These are phyloP conservation scores for Penicillium samsonianum DNA, from an alignment of 495 filamentous ascomycete species.

Conservation along the genomic window DNA sequence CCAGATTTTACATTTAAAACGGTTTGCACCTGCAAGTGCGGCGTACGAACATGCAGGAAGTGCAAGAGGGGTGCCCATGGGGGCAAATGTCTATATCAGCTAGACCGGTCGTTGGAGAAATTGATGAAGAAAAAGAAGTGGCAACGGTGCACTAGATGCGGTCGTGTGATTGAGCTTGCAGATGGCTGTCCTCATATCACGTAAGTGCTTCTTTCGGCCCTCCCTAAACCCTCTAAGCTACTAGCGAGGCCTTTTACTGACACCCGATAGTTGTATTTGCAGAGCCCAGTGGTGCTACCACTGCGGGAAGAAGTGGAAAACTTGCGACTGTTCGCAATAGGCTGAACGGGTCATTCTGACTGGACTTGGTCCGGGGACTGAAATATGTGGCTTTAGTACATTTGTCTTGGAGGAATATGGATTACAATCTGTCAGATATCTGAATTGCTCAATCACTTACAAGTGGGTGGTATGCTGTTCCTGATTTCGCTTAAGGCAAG, in stretches of 20 bases:
- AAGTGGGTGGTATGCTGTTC: too few relatives aligned
- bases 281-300: slow-evolving; percentile 1
- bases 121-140: slow-evolving; percentile 23
- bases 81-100: slow-evolving; percentile 9
- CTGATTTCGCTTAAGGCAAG: not conserved
- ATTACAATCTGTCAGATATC: not conserved
- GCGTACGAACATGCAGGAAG: not conserved
- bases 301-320: slow-evolving; percentile 3
- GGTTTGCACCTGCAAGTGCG: not conserved
- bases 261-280: slow-evolving; percentile 3
- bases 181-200: not conserved
- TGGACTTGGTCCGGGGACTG: not conserved
- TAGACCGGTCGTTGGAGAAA: not conserved
- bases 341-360: not conserved
- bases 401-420: not conserved
- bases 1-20: not conserved
- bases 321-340: not conserved
- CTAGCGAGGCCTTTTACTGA: not conserved
- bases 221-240: not conserved
- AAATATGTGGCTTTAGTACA: not conserved
- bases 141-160: slow-evolving; percentile 21
- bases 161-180: not conserved
- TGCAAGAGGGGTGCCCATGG: not conserved
- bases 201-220: not conserved
- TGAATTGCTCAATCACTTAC: not conserved